Evolutionary conservation across 345 rosid genomes (phyloP).

Genomic region (Nephelium lappaceum): DNA sequence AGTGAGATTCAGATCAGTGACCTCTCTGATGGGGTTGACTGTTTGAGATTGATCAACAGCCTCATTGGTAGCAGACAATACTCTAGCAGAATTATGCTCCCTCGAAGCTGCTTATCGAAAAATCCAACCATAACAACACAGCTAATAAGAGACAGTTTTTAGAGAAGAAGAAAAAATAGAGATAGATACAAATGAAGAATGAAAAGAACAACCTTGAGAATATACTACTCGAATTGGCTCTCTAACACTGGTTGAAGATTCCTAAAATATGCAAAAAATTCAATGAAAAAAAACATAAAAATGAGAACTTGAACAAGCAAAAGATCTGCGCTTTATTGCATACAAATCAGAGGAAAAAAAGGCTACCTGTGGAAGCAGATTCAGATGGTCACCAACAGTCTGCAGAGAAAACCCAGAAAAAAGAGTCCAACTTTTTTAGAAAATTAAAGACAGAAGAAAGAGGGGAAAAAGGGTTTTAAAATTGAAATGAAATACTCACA

Average conservation of each 20-base stretch:
- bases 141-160: background rate
- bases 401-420: constrained; percentile 32
- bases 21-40: constrained; percentile 54
- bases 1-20: constrained; percentile 38
- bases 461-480: background rate
- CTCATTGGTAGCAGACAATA: constrained; percentile 61
- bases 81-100: constrained; percentile 77
- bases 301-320: constrained; percentile 10
- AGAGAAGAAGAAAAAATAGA: background rate
- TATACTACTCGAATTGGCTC: constrained; percentile 63
- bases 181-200: background rate
- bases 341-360: background rate
- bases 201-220: constrained; percentile 41
- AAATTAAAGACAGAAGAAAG: background rate
- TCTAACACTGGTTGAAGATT: constrained; percentile 49
- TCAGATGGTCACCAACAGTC: constrained; percentile 61
- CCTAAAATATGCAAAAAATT: constrained; percentile 36
- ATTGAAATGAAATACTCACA: constrained; percentile 42
- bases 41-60: constrained; percentile 42
- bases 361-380: constrained; percentile 76
- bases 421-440: constrained; percentile 12
- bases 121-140: constrained; percentile 26
- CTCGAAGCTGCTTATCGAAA: constrained; percentile 33
- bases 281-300: constrained; percentile 13
- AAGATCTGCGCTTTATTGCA: constrained; percentile 30